A percentile compares a stretch with the other conserved stretches of the same genome.
phyloP scores from a whole-genome alignment of 768 basidiomycete species.

The Naganishia kalamii region DNA sequence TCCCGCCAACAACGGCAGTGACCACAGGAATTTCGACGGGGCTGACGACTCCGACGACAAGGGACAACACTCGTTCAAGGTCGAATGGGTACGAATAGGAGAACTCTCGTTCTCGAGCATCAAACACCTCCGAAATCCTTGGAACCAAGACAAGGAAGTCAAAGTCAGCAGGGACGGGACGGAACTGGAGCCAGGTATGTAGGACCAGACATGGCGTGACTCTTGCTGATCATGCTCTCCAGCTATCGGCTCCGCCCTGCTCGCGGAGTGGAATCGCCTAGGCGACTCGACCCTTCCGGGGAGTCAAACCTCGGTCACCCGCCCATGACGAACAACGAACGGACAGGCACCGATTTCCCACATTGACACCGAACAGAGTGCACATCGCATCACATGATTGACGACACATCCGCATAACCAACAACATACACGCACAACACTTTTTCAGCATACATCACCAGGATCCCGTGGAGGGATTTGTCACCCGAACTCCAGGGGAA shows the following conservation, averaged over 20 bases:
- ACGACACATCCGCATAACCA: background rate
- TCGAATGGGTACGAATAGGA: constrained; percentile 72
- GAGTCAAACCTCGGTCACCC: background rate
- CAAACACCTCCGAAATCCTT: constrained; percentile 77
- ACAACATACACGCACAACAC: background rate
- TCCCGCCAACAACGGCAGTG: background rate
- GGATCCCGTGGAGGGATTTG: no score
- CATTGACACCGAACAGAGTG: no score
- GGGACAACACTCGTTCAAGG: constrained; percentile 58
- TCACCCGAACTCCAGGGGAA: background rate
- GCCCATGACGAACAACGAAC: no score
- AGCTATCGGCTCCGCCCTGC: constrained; percentile 16
- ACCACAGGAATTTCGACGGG: background rate
- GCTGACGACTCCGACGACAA: background rate
- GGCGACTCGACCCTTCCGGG: background rate
- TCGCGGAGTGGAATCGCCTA: constrained; percentile 14
- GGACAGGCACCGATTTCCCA: no score
- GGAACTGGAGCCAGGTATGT: constrained; percentile 68
- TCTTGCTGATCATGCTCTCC: background rate
- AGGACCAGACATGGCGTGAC: background rate
- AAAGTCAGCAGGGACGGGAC: constrained; percentile 65
- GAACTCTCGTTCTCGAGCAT: constrained; percentile 69
- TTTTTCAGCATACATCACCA: background rate
- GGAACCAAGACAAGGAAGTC: constrained; percentile 68
- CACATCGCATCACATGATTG: no score